Percentiles rank a stretch among this genome's conserved stretches.
phyloP scores from a whole-genome alignment of 495 filamentous ascomycete species.

The Recurvomyces mirabilis region DNA sequence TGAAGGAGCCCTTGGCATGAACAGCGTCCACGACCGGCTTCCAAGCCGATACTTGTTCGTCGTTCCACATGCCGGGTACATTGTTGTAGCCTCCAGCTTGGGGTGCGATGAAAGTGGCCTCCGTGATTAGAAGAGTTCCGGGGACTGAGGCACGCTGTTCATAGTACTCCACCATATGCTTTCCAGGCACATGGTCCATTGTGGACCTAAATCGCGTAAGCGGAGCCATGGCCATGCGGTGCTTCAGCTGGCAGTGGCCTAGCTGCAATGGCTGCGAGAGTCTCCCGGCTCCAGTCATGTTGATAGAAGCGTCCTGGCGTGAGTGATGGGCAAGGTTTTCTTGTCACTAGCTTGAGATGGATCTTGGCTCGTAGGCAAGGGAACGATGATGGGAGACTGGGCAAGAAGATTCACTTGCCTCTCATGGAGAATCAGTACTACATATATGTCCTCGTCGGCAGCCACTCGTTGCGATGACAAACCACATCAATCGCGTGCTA shows the following conservation, averaged over 20 bases:
- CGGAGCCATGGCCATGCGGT: constrained; percentile 20
- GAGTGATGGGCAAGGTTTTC: too few species aligned
- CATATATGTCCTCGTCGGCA: too few species aligned
- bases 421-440: too few species aligned
- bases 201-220: constrained; percentile 19
- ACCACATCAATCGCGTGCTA: too few species aligned
- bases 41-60: constrained; percentile 53
- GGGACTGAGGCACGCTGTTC: constrained; percentile 46
- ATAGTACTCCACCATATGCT: constrained; percentile 48
- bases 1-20: constrained; percentile 51
- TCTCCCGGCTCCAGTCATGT: background rate
- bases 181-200: constrained; percentile 27
- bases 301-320: background rate
- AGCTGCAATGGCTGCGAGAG: constrained; percentile 16
- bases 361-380: too few species aligned
- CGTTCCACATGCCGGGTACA: constrained; percentile 52
- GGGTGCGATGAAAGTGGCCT: constrained; percentile 52
- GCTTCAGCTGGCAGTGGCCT: constrained; percentile 14
- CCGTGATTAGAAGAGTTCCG: constrained; percentile 52
- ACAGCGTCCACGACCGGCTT: constrained; percentile 52
- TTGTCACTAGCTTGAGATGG: too few species aligned
- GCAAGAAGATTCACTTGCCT: too few species aligned
- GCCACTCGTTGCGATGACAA: too few species aligned
- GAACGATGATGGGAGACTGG: too few species aligned
- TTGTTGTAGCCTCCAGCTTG: constrained; percentile 42